Percentiles rank a stretch among this genome's conserved stretches.
Conservation (phyloP, 192 early-diverging fungal genomes). For the Chytriomyces sp. region DNA sequence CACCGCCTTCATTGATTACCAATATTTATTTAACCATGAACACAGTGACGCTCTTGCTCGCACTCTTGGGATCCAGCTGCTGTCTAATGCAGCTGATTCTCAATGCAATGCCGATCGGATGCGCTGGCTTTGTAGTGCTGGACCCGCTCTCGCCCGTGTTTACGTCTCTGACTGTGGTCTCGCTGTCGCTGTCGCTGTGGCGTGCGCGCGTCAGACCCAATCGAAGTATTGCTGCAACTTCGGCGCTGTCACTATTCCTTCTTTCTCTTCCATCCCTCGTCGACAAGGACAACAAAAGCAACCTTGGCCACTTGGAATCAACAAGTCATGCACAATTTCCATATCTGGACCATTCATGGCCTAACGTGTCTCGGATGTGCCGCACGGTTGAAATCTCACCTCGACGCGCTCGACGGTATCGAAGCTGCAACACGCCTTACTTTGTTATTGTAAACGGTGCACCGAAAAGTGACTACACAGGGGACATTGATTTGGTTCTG, state of each 20-base stretch:
- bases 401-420: not conserved
- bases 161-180: not conserved
- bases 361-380: not conserved
- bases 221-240: not conserved
- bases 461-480: not conserved
- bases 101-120: not conserved
- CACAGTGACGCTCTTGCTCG: not conserved
- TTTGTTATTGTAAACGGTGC: slow-evolving; percentile 10
- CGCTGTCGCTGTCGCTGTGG: not conserved
- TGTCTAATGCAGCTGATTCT: not conserved
- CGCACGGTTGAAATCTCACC: not conserved
- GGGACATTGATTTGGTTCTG: not conserved
- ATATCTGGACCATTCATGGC: not conserved
- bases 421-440: not conserved
- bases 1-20: slow-evolving; percentile 27
- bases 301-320: not conserved
- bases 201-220: not conserved
- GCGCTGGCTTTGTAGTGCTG: not conserved
- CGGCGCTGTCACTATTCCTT: not conserved
- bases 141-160: not conserved
- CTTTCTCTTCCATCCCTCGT: not conserved
- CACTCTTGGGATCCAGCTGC: not conserved
- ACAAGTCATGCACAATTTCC: not conserved
- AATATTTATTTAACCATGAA: too few species aligned
- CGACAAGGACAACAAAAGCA: not conserved